Percentiles rank a stretch among this genome's conserved stretches.
Conservation (phyloP, 495 filamentous ascomycete species). For the Thermothielavioides terrestris region DNA sequence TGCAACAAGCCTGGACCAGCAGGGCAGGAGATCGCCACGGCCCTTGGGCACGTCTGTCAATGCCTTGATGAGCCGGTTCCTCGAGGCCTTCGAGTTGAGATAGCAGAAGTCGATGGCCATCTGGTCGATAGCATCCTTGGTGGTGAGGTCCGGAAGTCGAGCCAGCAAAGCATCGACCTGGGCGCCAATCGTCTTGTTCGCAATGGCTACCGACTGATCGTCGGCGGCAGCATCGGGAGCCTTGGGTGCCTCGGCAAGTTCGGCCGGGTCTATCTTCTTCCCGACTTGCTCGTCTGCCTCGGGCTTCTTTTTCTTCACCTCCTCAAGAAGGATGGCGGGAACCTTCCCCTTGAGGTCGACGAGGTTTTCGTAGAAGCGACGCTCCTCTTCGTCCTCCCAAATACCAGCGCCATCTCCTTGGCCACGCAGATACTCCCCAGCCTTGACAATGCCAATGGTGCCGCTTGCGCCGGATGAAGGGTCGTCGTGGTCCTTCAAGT, state of each 20-base stretch:
- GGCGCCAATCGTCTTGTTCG: slow-evolving; percentile 94
- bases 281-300: slow-evolving; percentile 58
- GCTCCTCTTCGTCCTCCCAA: slow-evolving; percentile 98
- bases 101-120: slow-evolving; percentile 95
- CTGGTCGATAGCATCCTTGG: slow-evolving; percentile 85
- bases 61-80: slow-evolving; percentile 87
- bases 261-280: slow-evolving; percentile 44
- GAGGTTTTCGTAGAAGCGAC: slow-evolving; percentile 95
- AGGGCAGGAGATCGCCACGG: slow-evolving; percentile 81
- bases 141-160: slow-evolving; percentile 80
- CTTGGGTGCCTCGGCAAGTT: slow-evolving; percentile 47
- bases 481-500: slow-evolving; percentile 74
- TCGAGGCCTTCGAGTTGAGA: slow-evolving; percentile 94
- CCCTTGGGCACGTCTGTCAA: slow-evolving; percentile 92
- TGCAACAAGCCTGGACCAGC: slow-evolving; percentile 85
- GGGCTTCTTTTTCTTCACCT: slow-evolving; percentile 87
- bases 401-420: slow-evolving; percentile 91
- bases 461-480: slow-evolving; percentile 53
- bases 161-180: slow-evolving; percentile 89
- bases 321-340: slow-evolving; percentile 84
- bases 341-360: slow-evolving; percentile 94
- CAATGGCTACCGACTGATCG: slow-evolving; percentile 86
- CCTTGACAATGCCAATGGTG: slow-evolving; percentile 86
- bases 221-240: slow-evolving; percentile 46
- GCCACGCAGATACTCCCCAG: slow-evolving; percentile 84